Conservation (phyloP, 2,329 filamentous ascomycete genomes). For the Davidsoniella eucalypti region DNA sequence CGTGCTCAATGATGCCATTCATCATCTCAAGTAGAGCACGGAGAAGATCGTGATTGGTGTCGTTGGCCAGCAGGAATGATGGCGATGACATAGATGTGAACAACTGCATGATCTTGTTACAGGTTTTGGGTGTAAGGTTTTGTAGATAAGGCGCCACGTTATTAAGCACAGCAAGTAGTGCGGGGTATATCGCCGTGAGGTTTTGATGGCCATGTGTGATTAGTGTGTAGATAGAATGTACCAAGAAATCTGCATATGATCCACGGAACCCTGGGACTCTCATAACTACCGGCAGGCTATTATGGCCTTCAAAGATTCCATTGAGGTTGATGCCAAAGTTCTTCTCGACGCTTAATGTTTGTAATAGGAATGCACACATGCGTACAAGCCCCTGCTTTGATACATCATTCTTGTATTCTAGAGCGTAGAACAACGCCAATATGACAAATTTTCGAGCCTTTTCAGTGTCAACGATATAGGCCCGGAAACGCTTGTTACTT, state of each 20-base stretch:
- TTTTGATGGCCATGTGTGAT: conserved; percentile 85
- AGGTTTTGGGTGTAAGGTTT: conserved; percentile 55
- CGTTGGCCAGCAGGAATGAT: conserved; percentile 80
- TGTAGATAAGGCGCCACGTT: conserved; percentile 80
- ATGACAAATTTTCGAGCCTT: conserved; percentile 86
- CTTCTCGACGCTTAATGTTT: conserved; percentile 84
- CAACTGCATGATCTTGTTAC: conserved; percentile 70
- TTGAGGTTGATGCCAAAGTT: conserved; percentile 85
- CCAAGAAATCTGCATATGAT: conserved; percentile 82
- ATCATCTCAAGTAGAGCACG: conserved; percentile 74
- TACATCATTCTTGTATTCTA: conserved; percentile 72
- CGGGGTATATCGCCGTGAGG: conserved; percentile 80
- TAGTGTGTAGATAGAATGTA: conserved; percentile 85
- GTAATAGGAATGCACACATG: conserved; percentile 94
- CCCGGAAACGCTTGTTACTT: conserved; percentile 92
- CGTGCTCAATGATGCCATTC: conserved; percentile 78
- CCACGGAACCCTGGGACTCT: conserved; percentile 72
- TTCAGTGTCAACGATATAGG: conserved; percentile 93
- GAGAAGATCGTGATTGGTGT: conserved; percentile 71
- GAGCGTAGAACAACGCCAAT: conserved; percentile 77
- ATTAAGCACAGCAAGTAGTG: conserved; percentile 79
- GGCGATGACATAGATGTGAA: conserved; percentile 88
- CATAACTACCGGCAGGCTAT: conserved; percentile 68
- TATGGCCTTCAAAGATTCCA: conserved; percentile 73
- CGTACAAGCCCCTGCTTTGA: conserved; percentile 83